A percentile compares a stretch with the other conserved stretches of the same genome.
Conservation (phyloP, 352 stramenopile genomes). For the Albugo candida region DNA sequence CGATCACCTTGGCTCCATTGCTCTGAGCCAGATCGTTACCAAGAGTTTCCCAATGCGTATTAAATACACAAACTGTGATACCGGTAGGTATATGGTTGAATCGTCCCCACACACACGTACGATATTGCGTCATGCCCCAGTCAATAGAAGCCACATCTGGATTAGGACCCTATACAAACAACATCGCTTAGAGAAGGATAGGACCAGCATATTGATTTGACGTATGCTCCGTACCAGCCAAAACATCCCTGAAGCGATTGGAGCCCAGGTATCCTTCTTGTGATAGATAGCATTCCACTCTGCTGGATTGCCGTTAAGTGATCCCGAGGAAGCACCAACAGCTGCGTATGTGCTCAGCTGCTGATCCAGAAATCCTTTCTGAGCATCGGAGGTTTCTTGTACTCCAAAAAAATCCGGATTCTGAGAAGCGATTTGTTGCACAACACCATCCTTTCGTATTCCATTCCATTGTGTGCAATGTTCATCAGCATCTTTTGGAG, state of each 20-base stretch:
- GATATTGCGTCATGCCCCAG: constrained; percentile 58
- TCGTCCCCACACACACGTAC: constrained; percentile 41
- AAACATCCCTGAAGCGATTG: constrained; percentile 38
- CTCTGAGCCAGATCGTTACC: constrained; percentile 51
- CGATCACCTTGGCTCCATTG: constrained; percentile 43
- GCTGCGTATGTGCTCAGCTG: constrained; percentile 33
- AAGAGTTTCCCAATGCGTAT: constrained; percentile 70
- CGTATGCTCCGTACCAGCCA: constrained; percentile 21
- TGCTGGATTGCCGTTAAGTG: constrained; percentile 28
- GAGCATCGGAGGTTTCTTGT: constrained; percentile 58
- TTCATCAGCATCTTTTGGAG: constrained; percentile 15
- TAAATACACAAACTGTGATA: constrained; percentile 45
- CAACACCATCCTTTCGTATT: constrained; percentile 38
- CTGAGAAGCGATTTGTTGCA: constrained; percentile 28
- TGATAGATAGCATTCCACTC: constrained; percentile 55
- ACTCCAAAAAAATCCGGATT: constrained; percentile 55
- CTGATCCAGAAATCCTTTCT: constrained; percentile 37
- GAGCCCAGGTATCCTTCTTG: constrained; percentile 27
- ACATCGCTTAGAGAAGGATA: neutral
- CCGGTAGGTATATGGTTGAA: constrained; percentile 48
- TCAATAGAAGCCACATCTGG: constrained; percentile 22
- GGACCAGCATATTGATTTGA: too few species aligned
- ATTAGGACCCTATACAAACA: constrained; percentile 16
- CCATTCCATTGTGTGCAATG: constrained; percentile 43
- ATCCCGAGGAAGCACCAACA: constrained; percentile 35